Evolutionary conservation across 2,329 filamentous ascomycete species (phyloP).

Genomic region (Trichoderma sp.): DNA sequence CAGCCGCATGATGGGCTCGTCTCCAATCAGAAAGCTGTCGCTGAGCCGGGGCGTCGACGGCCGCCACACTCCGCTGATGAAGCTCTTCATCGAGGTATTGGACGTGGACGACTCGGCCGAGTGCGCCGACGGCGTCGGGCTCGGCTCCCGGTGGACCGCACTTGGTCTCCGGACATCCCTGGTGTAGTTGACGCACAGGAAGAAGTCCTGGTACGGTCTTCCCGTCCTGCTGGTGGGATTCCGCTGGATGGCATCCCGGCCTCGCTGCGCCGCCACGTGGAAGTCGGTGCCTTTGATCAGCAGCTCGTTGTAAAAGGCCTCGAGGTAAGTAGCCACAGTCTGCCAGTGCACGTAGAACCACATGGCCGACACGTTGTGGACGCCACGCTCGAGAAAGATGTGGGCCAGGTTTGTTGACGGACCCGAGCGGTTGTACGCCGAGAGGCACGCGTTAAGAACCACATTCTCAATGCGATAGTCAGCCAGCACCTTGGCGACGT

Average conservation of each 20-base stretch:
- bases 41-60: constrained; percentile 25
- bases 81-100: constrained; percentile 24
- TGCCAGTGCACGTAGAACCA: constrained; percentile 32
- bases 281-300: constrained; percentile 29
- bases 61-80: constrained; percentile 22
- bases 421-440: constrained; percentile 28
- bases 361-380: constrained; percentile 31
- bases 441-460: constrained; percentile 31
- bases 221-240: constrained; percentile 25
- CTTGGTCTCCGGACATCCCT: constrained; percentile 22
- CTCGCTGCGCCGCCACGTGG: constrained; percentile 29
- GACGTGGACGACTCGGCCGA: constrained; percentile 27
- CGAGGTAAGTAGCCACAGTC: constrained; percentile 29
- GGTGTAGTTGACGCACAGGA: constrained; percentile 32
- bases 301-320: constrained; percentile 28
- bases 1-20: constrained; percentile 29
- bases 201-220: constrained; percentile 28
- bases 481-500: constrained; percentile 26
- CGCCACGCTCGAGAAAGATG: constrained; percentile 28
- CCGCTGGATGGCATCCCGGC: constrained; percentile 27
- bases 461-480: constrained; percentile 28
- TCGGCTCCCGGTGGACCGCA: constrained; percentile 22
- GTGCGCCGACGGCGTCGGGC: constrained; percentile 24
- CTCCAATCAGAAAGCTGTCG: constrained; percentile 23
- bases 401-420: constrained; percentile 29